Percentiles rank a stretch among this genome's conserved stretches.
These are phyloP conservation scores for Eucalyptus marginata DNA, from an alignment of 345 rosid species.

Conservation along the genomic window DNA sequence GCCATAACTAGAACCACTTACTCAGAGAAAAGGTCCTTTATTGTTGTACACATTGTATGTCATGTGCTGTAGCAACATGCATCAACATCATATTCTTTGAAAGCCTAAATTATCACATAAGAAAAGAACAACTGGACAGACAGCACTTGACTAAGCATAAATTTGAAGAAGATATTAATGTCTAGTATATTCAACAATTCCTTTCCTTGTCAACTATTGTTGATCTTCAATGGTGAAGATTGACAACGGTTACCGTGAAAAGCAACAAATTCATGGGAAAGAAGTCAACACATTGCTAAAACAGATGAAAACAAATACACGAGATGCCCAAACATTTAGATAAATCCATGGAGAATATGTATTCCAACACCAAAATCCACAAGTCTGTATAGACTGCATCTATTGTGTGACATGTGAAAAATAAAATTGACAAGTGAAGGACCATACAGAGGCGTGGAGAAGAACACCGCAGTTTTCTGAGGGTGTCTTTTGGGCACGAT, in stretches of 20 bases:
- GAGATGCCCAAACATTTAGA: not conserved
- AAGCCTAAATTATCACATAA: not conserved
- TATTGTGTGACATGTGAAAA: not conserved
- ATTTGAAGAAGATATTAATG: not conserved
- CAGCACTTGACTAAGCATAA: not conserved
- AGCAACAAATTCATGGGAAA: not conserved
- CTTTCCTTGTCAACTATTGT: not conserved
- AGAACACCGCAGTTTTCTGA: conserved; percentile 76
- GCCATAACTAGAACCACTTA: too few species aligned
- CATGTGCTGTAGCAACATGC: not conserved
- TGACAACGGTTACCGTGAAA: not conserved
- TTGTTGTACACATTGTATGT: not conserved
- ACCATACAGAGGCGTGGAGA: conserved; percentile 88
- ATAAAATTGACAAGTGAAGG: not conserved
- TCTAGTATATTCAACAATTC: not conserved
- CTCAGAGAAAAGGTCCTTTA: too few species aligned
- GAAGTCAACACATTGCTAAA: not conserved
- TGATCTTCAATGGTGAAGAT: not conserved
- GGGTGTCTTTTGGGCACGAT: too few species aligned
- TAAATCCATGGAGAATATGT: not conserved
- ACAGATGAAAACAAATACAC: not conserved
- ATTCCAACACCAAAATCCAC: not conserved
- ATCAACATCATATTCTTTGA: not conserved
- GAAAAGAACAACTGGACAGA: not conserved
- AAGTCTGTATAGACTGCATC: not conserved